Base-by-base conservation (phyloP, 495 filamentous ascomycete species). In the Tuber indicum region DNA sequence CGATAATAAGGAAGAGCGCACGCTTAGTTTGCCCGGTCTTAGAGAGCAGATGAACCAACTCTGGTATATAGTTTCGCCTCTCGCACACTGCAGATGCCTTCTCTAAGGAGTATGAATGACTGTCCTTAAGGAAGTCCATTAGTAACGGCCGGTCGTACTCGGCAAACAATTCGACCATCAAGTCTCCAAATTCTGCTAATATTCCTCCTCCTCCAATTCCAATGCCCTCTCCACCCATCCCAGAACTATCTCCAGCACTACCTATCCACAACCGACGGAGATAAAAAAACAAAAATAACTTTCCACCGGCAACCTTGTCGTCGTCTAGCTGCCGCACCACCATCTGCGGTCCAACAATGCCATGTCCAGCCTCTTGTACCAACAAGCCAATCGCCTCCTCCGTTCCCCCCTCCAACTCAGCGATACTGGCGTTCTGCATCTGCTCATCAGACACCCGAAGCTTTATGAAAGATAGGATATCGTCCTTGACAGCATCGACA, bases 11-110 rank as follows among this genome's bases (percentile, higher is more conserved):
- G 79, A 91, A 93, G 14, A 99, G 87, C 0, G 96, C 96, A 45
- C 92, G 88, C 81, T 97, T 96, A 75, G 92, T 94, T 83, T 97
- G 91, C 6, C 96, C 96, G 3, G 93, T 97, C 83, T 98, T 97
- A 52, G 93, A 95, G 74, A 97, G 90, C 16, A 99, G 88, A 82
- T 96, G 96, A 71, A 99, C 95, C 16, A 98, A 89, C 84, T 98
- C 96, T 1, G 92, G 91, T 73, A 94, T 93, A 84, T 90, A 98
- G 78, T 91, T 89, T 70, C 88, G 86, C 16, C 87, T 83, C 84
- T 97, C 93, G 83, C 96, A 99, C 82, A 94, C 90, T 49, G 87
- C 85, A 8, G 90, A 91, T 9, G 96, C 96, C 82, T 89, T 89
- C 76, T 94, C 93, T 70, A 97, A 94, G 16, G 89, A 89, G 82